Evolutionary conservation across 2,329 filamentous ascomycete species (phyloP), one percentile per base, ranked within the genome.

Genomic region (Triangularia verruculosa): DNA sequence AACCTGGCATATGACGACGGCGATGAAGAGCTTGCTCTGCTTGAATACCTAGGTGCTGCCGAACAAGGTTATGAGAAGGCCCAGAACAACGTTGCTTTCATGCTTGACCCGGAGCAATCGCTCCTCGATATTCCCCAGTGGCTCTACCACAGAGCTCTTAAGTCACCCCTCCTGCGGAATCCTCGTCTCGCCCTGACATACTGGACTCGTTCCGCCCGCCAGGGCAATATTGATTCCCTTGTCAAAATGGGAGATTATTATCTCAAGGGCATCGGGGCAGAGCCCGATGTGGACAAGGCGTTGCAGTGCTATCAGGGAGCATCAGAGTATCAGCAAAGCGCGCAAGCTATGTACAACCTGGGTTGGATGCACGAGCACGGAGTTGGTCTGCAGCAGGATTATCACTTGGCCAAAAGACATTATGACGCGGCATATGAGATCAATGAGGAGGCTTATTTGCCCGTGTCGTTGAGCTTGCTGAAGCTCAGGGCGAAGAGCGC

Each of bases 291-390:
- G 17, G 89, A 93, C 70, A 97, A 97, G 76, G 96, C 96, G 5
- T 93, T 93, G 0, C 88, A 90, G 53, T 99, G 95, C 79, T 99
- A 99, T 72, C 89, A 91, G 60, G 91, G 92, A 3, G 95, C 95
- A 1, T 93, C 93, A 0, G 95, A 99, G 73, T 93, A 91, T 64
- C 88, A 94, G 70, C 90, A 93, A 73, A 96, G 92, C 70, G 95
- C 94, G 2, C 96, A 99, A 77, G 95, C 96, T 13, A 86, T 97
- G 63, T 99, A 93, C 86, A 98, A 99, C 72, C 82, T 99, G 13
- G 96, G 95, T 4, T 99, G 95, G 95, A 98, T 99, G 94, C 93
- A 99, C 73, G 95, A 99, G 77, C 97, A 98, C 72, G 95, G 95
- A 7, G 83, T 98, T 57, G 92, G 93, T 1, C 85, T 98, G 20